Conservation (phyloP, 306 rosid species). For the Lablab purpureus region DNA sequence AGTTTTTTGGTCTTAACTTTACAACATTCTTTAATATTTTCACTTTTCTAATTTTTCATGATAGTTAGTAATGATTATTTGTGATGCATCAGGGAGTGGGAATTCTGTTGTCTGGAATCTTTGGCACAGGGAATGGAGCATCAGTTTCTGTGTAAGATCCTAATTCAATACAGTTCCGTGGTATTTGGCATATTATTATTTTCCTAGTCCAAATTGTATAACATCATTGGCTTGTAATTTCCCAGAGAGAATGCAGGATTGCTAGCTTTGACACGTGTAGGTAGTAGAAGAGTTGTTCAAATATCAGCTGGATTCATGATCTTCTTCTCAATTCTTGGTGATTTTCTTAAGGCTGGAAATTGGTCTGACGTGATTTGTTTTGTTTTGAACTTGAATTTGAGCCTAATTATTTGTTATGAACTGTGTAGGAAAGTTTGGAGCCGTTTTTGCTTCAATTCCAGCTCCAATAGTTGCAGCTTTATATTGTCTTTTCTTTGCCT, state of each 20-base stretch:
- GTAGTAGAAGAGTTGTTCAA: slow-evolving; percentile 97
- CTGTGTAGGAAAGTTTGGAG: slow-evolving; percentile 89
- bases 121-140: slow-evolving; percentile 93
- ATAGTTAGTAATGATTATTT: not conserved
- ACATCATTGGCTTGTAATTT: slow-evolving; percentile 24
- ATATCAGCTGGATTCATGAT: slow-evolving; percentile 97
- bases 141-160: slow-evolving; percentile 88
- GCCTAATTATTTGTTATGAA: slow-evolving; percentile 5
- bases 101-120: slow-evolving; percentile 85
- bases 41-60: not conserved
- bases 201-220: not conserved
- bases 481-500: slow-evolving; percentile 96
- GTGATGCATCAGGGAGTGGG: slow-evolving; percentile 79
- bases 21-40: slow-evolving; percentile 8
- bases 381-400: slow-evolving; percentile 26
- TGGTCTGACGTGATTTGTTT: slow-evolving; percentile 12
- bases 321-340: slow-evolving; percentile 94
- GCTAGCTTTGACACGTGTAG: slow-evolving; percentile 91
- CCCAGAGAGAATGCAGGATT: slow-evolving; percentile 91
- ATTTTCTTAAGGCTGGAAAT: not conserved
- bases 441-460: slow-evolving; percentile 96
- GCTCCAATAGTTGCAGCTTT: slow-evolving; percentile 87
- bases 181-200: slow-evolving; percentile 23
- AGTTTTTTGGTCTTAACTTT: not conserved
- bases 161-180: slow-evolving; percentile 32